phyloP scores from a whole-genome alignment of 1,284 basidiomycete genomes.

The Apiotrichum laibachii region DNA sequence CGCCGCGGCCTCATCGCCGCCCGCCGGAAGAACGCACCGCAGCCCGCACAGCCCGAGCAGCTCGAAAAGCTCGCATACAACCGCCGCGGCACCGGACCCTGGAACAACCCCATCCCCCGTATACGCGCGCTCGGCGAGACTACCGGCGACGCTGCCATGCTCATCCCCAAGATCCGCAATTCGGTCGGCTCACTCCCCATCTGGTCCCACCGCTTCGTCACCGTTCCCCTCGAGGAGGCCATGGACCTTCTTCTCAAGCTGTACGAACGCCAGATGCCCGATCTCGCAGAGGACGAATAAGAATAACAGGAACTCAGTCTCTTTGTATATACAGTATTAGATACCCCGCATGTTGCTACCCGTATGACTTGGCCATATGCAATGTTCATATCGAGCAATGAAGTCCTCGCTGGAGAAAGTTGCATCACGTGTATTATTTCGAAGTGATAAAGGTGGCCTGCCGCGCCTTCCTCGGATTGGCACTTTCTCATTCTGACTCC shows the following conservation, averaged over 20 bases:
- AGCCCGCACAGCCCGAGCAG: conserved; percentile 1
- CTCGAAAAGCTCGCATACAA: conserved; percentile 12
- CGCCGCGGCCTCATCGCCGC: conserved; percentile 27
- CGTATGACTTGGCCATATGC: conserved; percentile 1
- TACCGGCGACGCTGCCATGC: conserved; percentile 71
- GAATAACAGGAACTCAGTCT: not conserved
- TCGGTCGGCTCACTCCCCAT: conserved; percentile 76
- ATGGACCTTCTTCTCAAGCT: conserved; percentile 75
- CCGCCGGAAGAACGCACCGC: not conserved
- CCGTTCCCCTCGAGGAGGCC: conserved; percentile 74
- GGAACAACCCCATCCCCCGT: conserved; percentile 52
- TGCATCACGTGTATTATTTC: no score
- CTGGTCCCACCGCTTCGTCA: conserved; percentile 82
- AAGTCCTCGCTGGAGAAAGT: not conserved
- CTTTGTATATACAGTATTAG: not conserved
- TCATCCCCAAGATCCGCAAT: conserved; percentile 74
- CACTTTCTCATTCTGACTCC: no score
- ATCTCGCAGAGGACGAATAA: not conserved
- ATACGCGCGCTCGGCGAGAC: conserved; percentile 81
- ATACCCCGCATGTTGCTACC: conserved; percentile 17
- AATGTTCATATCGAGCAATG: conserved; percentile 5
- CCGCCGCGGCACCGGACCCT: conserved; percentile 22
- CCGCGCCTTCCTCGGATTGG: no score
- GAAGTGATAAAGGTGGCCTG: no score
- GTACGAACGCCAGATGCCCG: conserved; percentile 70